These are phyloP conservation scores for Colletotrichum theobromicola DNA, from an alignment of 2,329 filamentous ascomycete genomes.

Conservation along the genomic window DNA sequence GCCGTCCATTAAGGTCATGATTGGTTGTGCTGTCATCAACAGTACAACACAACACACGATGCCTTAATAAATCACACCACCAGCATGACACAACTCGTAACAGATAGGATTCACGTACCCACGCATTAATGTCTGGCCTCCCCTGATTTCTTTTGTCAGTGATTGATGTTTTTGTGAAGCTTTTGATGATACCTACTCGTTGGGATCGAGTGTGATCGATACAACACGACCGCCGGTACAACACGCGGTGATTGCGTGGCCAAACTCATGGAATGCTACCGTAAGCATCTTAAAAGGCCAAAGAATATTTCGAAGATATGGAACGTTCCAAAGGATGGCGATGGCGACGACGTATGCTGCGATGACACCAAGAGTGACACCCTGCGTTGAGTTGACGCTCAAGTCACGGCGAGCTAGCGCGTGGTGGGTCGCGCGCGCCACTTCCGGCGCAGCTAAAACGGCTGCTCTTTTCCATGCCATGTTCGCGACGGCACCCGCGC, in stretches of 20 bases:
- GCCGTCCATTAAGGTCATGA: neutral
- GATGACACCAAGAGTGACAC: slow-evolving; percentile 74
- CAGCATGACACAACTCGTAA: neutral
- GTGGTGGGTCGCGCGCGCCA: slow-evolving; percentile 14
- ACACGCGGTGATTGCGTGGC: slow-evolving; percentile 75
- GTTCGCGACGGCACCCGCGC: neutral
- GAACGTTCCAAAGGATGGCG: slow-evolving; percentile 79
- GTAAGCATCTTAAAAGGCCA: slow-evolving; percentile 91
- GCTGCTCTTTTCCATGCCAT: slow-evolving; percentile 5
- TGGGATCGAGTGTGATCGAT: slow-evolving; percentile 75
- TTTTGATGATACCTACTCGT: slow-evolving; percentile 50
- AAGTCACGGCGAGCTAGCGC: slow-evolving; percentile 57
- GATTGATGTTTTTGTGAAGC: neutral
- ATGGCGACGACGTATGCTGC: slow-evolving; percentile 73
- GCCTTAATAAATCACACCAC: neutral
- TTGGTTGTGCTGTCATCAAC: neutral
- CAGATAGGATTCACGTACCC: slow-evolving; percentile 57
- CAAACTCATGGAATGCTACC: slow-evolving; percentile 83
- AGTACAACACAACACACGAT: too few relatives aligned
- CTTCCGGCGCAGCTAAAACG: neutral
- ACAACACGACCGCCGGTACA: slow-evolving; percentile 77
- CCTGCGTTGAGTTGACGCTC: slow-evolving; percentile 69
- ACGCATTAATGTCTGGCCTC: slow-evolving; percentile 78
- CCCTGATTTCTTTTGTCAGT: neutral
- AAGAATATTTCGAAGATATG: slow-evolving; percentile 74